Conservation (phyloP, 2,329 filamentous ascomycete genomes). For the Penicillium sp. region DNA sequence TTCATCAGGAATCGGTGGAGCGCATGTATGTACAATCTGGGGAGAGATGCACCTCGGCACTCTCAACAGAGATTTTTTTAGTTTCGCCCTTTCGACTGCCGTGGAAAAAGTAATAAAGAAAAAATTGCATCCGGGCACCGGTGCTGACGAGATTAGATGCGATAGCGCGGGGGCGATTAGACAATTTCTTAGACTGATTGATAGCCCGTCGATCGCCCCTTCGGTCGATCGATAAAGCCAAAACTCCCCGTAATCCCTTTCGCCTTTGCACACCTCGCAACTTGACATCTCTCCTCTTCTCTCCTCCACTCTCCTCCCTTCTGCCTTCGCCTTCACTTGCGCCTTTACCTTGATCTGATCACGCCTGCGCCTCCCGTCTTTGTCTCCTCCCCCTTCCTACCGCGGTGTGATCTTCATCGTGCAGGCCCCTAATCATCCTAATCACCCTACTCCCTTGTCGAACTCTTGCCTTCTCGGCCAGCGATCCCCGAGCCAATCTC, state of each 20-base stretch:
- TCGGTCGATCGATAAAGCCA: conserved; percentile 29
- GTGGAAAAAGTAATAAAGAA: conserved; percentile 6
- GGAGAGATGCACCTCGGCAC: conserved; percentile 19
- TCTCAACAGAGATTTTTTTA: conserved; percentile 11
- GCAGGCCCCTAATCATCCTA: conserved; percentile 21
- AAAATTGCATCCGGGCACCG: conserved; percentile 10
- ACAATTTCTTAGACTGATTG: conserved; percentile 28
- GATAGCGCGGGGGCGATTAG: conserved; percentile 24
- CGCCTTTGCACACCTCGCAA: conserved; percentile 11
- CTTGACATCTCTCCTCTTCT: conserved; percentile 5
- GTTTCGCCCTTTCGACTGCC: no score
- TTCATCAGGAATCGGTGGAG: conserved; percentile 29
- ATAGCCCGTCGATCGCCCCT: conserved; percentile 26
- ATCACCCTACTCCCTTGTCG: conserved; percentile 13
- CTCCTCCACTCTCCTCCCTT: background rate
- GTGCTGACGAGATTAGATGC: conserved; percentile 27
- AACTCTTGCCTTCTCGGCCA: conserved; percentile 9
- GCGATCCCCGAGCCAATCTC: conserved; percentile 3
- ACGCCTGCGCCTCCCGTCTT: conserved; percentile 1
- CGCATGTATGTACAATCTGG: conserved; percentile 28
- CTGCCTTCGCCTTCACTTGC: conserved; percentile 6
- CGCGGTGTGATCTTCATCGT: conserved; percentile 20
- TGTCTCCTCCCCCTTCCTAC: conserved; percentile 2
- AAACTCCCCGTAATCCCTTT: conserved; percentile 18
- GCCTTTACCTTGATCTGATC: background rate